Conservation (phyloP, 1,284 basidiomycete species). For the Melanopsichium pennsylvanicum region DNA sequence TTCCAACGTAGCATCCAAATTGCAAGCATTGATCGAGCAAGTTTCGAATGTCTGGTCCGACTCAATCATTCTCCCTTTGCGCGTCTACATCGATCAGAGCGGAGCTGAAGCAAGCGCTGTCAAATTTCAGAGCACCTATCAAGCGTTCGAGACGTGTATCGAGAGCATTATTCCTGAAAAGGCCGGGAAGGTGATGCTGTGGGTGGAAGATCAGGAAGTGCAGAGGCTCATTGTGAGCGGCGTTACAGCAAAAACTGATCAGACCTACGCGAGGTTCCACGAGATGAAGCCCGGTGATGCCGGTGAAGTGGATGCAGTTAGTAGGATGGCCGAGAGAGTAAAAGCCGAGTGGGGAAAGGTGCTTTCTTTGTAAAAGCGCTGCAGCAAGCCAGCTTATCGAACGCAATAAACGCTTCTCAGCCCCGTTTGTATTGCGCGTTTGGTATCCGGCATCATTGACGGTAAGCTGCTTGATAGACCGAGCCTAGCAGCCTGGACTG, state of each 20-base stretch:
- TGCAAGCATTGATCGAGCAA: conserved; percentile 8
- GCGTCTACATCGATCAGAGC: conserved; percentile 30
- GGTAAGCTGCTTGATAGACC: too few relatives aligned
- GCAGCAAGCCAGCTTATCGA: too few relatives aligned
- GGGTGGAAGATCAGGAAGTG: conserved; percentile 37
- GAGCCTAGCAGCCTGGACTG: too few relatives aligned
- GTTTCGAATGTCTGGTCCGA: conserved; percentile 19
- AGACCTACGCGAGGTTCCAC: conserved; percentile 8
- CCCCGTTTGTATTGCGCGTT: too few relatives aligned
- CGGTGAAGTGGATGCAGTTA: neutral
- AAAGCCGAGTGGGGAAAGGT: conserved; percentile 5
- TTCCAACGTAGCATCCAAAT: neutral
- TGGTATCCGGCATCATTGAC: too few relatives aligned
- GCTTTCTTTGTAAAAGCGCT: neutral
- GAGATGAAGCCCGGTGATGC: conserved; percentile 1
- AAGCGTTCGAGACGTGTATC: conserved; percentile 38
- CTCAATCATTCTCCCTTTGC: conserved; percentile 23
- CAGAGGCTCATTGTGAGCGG: conserved; percentile 7
- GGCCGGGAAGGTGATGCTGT: conserved; percentile 16
- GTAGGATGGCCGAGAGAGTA: conserved; percentile 14
- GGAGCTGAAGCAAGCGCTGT: neutral
- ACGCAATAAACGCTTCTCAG: too few relatives aligned
- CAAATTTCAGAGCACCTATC: conserved; percentile 21
- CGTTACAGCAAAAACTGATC: neutral
- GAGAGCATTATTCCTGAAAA: conserved; percentile 24